phyloP scores from a whole-genome alignment of 306 rosid genomes.

The Coriaria nepalensis region DNA sequence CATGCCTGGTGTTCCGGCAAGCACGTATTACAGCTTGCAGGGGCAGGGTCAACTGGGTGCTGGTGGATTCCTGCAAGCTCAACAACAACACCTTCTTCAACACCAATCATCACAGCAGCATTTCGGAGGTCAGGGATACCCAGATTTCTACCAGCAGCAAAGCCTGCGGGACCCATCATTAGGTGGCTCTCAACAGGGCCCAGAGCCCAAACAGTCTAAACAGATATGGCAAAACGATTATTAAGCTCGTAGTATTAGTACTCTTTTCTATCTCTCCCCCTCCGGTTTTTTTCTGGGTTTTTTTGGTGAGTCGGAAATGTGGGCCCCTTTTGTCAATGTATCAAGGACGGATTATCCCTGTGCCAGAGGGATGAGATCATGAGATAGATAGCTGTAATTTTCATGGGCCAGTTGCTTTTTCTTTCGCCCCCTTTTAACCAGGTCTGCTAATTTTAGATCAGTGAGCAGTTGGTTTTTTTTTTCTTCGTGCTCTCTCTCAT shows the following conservation, averaged over 20 bases:
- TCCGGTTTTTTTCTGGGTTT: constrained; percentile 26
- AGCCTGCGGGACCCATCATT: constrained; percentile 66
- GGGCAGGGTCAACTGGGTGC: constrained; percentile 78
- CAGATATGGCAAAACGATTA: constrained; percentile 95
- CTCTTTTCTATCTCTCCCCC: constrained; percentile 53
- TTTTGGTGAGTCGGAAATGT: neutral
- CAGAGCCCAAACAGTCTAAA: constrained; percentile 82
- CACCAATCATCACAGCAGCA: constrained; percentile 42
- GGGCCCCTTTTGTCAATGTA: too few relatives aligned
- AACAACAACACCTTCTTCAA: constrained; percentile 29
- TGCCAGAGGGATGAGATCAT: too few relatives aligned
- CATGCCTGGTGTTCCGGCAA: constrained; percentile 73
- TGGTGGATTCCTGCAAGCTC: constrained; percentile 72
- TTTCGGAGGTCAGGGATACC: constrained; percentile 48
- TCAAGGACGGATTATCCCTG: too few relatives aligned
- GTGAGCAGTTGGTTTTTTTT: too few relatives aligned
- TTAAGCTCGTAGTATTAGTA: too few relatives aligned
- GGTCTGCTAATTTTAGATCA: too few relatives aligned
- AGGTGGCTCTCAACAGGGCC: constrained; percentile 57
- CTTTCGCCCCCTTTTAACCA: too few relatives aligned
- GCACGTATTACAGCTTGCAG: constrained; percentile 74
- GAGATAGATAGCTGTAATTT: too few relatives aligned
- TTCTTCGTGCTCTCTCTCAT: too few relatives aligned
- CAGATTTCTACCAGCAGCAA: constrained; percentile 79
- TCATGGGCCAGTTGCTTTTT: too few relatives aligned